A percentile compares a stretch with the other conserved stretches of the same genome.
Conservation (phyloP, 1,284 basidiomycete genomes). For the Pascua guehoae region DNA sequence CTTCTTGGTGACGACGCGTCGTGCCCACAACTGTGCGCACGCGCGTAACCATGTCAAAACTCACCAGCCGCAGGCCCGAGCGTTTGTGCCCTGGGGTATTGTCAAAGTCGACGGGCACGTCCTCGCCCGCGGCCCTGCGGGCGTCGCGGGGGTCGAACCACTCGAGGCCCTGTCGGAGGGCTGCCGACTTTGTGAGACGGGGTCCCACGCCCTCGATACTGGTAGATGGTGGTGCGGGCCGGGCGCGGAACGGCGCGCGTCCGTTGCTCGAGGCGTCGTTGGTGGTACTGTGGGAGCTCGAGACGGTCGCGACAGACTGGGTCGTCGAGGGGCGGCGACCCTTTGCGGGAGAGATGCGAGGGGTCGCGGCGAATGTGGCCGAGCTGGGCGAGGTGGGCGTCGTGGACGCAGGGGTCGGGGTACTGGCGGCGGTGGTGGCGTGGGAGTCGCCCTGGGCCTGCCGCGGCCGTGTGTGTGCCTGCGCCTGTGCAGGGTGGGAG, state of each 20-base stretch:
- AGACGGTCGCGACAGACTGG: slow-evolving; percentile 1
- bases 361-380: too few relatives aligned
- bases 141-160: slow-evolving; percentile 28
- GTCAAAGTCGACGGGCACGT: slow-evolving; percentile 15
- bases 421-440: too few relatives aligned
- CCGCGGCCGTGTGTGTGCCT: too few relatives aligned
- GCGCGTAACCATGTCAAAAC: slow-evolving; percentile 8
- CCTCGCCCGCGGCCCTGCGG: slow-evolving; percentile 9
- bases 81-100: slow-evolving; percentile 34
- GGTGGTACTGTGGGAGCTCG: slow-evolving; percentile 1
- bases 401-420: too few relatives aligned
- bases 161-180: slow-evolving; percentile 30
- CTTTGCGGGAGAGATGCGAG: too few relatives aligned
- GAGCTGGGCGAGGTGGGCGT: too few relatives aligned
- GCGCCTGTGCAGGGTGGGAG: too few relatives aligned
- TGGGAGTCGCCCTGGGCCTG: too few relatives aligned
- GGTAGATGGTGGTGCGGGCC: slow-evolving; percentile 24
- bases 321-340: too few relatives aligned
- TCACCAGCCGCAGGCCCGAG: slow-evolving; percentile 23
- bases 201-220: slow-evolving; percentile 24
- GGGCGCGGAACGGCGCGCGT: slow-evolving; percentile 21
- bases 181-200: slow-evolving; percentile 36
- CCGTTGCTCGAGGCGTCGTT: neutral
- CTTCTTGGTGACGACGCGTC: neutral
- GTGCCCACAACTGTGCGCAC: neutral